Evolutionary conservation across 805 yeast genomes (phyloP).

Genomic region (Starmerella apis): DNA sequence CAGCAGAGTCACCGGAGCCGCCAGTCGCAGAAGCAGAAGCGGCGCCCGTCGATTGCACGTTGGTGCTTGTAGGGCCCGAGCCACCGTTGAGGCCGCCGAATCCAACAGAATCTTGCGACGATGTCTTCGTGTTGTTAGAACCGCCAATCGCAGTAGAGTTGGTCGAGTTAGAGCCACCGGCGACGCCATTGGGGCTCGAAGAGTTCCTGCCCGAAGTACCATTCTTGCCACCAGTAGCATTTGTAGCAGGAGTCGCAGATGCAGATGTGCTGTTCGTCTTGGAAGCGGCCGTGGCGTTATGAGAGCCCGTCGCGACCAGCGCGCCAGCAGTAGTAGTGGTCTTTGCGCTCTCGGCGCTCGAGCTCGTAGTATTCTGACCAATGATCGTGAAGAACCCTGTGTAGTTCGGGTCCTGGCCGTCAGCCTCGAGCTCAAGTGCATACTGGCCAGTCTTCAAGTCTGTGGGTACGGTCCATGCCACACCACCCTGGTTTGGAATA

Average conservation of each 20-base stretch:
- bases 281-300: slow-evolving; percentile 14
- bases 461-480: slow-evolving; percentile 33
- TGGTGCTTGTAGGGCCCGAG: neutral
- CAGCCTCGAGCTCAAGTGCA: slow-evolving; percentile 29
- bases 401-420: slow-evolving; percentile 31
- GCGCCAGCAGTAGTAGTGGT: slow-evolving; percentile 13
- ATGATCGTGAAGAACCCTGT: slow-evolving; percentile 29
- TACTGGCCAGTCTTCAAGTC: slow-evolving; percentile 29
- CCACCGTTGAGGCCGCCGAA: slow-evolving; percentile 6
- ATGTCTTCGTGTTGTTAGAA: slow-evolving; percentile 4
- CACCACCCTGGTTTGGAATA: slow-evolving; percentile 33
- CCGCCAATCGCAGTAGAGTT: slow-evolving; percentile 3
- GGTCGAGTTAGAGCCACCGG: neutral
- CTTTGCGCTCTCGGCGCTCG: slow-evolving; percentile 13
- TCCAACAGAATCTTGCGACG: slow-evolving; percentile 5
- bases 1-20: neutral
- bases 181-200: slow-evolving; percentile 3
- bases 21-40: neutral
- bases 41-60: neutral
- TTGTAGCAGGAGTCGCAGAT: neutral
- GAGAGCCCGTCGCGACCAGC: slow-evolving; percentile 13
- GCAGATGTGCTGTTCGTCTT: slow-evolving; percentile 5
- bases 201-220: slow-evolving; percentile 10
- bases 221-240: slow-evolving; percentile 2
- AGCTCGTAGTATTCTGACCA: slow-evolving; percentile 20